Base-by-base conservation (phyloP, 805 yeast genomes). In the Candida maris region DNA sequence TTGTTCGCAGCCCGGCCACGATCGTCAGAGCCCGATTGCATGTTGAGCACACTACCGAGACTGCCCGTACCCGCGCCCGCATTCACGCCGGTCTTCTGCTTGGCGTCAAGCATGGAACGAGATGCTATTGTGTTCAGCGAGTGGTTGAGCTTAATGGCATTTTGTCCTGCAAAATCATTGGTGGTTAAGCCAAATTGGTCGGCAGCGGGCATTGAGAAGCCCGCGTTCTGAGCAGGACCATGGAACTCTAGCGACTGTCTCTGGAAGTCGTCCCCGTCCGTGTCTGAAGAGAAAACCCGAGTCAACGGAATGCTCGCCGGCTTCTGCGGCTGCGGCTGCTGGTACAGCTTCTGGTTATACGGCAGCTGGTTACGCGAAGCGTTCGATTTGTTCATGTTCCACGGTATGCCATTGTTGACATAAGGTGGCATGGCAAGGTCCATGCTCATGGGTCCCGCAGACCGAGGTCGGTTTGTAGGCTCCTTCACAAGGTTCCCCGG, bases 371-470 rank as follows among this genome's bases (percentile, higher is more conserved):
- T 29, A 14, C 23, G 37, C 23, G 23, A 34, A 12, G 24, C 12
- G 12, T 12, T 12, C 12, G 24, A 21, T 7, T 8, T 25, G 12
- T 12, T 12, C 12, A 12, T 9, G 7, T 8, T 25, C 28, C 28
- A 25, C 7, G 28, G 28, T 27, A 30, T 39, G 12, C 25, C 27
- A 22, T 27, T 32, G 24, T 32, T 38, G 13, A 19, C 33, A 13
- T 38, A 18, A 18, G 49, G 38, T 12, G 46, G 17, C 35, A 48
- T 35, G 17, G 45, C 26, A 18, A 48, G 27, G 16, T 48, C 48
- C 18, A 48, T 38, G 34, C 42, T 38, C 33, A 48, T 52, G 21
- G 73, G 71, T 19, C 70, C 76, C 2, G 74, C 75, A 20, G 73
- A 67, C 44, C 63, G 61, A 8, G 77, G 75, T 44, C 77, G 59